phyloP scores from a whole-genome alignment of 129 eudicot genomes.

The Tanacetum coccineum region DNA sequence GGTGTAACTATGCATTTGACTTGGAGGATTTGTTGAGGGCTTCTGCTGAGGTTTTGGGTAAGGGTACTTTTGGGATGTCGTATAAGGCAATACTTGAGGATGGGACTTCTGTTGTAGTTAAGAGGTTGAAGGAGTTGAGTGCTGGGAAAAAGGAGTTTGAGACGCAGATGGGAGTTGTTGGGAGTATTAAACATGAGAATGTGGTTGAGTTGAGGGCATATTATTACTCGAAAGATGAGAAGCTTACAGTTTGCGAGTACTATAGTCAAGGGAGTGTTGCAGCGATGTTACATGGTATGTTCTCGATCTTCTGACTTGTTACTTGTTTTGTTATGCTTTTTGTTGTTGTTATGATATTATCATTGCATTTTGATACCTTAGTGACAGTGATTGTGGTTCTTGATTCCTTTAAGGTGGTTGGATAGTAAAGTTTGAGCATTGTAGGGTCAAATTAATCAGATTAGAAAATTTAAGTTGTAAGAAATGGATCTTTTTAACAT shows the following conservation, averaged over 20 bases:
- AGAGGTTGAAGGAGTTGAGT: conserved; percentile 87
- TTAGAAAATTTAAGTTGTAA: no score
- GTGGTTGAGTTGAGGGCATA: conserved; percentile 83
- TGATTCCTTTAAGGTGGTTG: neutral
- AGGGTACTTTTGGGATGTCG: conserved; percentile 93
- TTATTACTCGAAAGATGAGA: conserved; percentile 94
- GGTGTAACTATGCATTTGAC: conserved; percentile 89
- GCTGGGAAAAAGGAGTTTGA: conserved; percentile 87
- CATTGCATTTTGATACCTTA: conserved; percentile 2
- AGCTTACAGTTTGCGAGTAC: conserved; percentile 82
- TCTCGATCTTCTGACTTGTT: conserved; percentile 16
- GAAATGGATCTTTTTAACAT: no score
- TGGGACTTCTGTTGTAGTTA: conserved; percentile 89
- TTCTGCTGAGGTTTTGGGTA: conserved; percentile 96
- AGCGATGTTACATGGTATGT: conserved; percentile 87
- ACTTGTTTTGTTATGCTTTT: neutral
- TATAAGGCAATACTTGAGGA: conserved; percentile 93
- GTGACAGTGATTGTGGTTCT: conserved; percentile 5
- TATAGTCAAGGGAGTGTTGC: conserved; percentile 85
- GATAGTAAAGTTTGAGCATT: conserved; percentile 1
- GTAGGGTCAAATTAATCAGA: neutral
- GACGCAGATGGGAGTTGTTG: conserved; percentile 84
- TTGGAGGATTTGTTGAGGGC: conserved; percentile 95
- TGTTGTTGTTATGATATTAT: conserved; percentile 12
- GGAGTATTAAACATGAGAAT: conserved; percentile 88